Conservation (phyloP, 805 yeast genomes). For the Sporopachydermia lactativora region DNA sequence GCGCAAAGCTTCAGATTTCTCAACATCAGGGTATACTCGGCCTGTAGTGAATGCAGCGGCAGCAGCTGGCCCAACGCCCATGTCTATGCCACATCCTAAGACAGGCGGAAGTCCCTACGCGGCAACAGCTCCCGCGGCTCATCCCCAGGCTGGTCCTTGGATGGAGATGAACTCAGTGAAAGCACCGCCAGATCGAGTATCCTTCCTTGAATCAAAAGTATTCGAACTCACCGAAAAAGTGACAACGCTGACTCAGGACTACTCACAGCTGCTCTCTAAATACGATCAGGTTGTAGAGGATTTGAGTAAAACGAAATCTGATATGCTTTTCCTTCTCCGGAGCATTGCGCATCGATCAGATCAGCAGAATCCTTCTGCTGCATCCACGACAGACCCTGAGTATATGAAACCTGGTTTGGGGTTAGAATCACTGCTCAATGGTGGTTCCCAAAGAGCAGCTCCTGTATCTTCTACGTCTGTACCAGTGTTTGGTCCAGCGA, state of each 20-base stretch:
- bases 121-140: background rate
- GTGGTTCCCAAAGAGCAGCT: no score
- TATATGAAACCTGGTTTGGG: no score
- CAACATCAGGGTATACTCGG: slow-evolving; percentile 23
- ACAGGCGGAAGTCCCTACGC: no score
- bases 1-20: slow-evolving; percentile 32
- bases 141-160: background rate
- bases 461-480: background rate
- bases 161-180: background rate
- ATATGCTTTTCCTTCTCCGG: slow-evolving; percentile 1
- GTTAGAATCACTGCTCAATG: no score
- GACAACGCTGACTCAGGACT: background rate
- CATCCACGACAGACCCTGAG: no score
- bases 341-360: background rate
- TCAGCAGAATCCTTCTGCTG: background rate
- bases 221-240: background rate
- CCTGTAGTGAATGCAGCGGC: slow-evolving; percentile 21
- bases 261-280: background rate
- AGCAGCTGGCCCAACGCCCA: background rate
- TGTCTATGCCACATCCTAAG: background rate
- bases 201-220: background rate
- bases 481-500: background rate
- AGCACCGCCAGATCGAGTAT: background rate
- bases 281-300: background rate
- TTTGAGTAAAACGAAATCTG: slow-evolving; percentile 1